Evolutionary conservation across 2,329 filamentous ascomycete genomes (phyloP), one percentile per base, ranked within the genome.

Genomic region (Fusarium setosum): DNA sequence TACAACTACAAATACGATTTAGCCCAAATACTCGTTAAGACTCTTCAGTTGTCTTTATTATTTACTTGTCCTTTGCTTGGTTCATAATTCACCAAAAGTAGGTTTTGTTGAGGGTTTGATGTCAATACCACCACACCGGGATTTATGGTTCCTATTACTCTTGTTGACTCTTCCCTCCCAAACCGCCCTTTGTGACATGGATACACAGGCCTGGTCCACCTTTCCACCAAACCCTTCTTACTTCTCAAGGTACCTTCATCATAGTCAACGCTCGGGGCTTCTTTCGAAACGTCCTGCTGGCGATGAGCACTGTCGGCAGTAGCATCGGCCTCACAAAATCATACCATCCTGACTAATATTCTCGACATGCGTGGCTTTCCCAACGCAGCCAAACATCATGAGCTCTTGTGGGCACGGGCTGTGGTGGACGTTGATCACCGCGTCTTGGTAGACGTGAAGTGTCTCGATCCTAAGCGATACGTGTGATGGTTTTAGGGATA

Each of bases 321-420:
- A 18, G 75, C 79, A n/a, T 70, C 73, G n/a, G 73, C 74, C 35
- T 54, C 26, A 11, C 26, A 65, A 35, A 67, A 67, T 41, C 68
- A 66, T 63, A 77, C 75, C 44, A 35, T 56, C 34, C 41, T 68
- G 29, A 47, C 50, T 5, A n/a, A 21, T 31, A 41, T 56, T 29
- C 44, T 51, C 32, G n/a, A 59, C 32, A 61, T 62, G 65, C 78
- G 77, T 6, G 75, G 74, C 31, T 79, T 79, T 58, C 73, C 75
- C 7, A 78, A 81, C 26, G 75, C 75, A 6, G 77, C 79, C 55
- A 77, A 81, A 47, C 79, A 84, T 65, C 75, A 82, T 52, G 80
- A 84, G 69, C 79, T 82, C 60, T 76, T 84, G 24, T 72, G 73
- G 26, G 72, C 82, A 58, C 77, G 81, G 21, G 76, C 78, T 37